Conservation (phyloP, 495 filamentous ascomycete genomes). For the Trichoderma asperelloides region DNA sequence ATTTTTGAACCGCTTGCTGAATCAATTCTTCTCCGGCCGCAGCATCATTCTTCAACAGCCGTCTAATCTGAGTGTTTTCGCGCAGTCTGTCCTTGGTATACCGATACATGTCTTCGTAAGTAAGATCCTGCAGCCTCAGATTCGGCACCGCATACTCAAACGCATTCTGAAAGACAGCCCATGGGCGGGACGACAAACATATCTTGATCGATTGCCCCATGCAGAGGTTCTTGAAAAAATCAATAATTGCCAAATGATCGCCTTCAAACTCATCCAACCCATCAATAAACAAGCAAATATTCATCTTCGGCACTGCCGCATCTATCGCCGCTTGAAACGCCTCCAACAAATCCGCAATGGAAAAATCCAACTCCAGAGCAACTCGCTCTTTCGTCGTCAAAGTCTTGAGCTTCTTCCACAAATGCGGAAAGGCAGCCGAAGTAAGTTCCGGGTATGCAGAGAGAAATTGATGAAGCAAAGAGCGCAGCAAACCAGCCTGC, state of each 20-base stretch:
- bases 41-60: background rate
- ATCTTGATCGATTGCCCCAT: slow-evolving; percentile 17
- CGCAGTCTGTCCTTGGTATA: slow-evolving; percentile 13
- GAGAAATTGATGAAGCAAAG: slow-evolving; percentile 19
- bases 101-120: slow-evolving; percentile 14
- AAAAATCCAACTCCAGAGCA: slow-evolving; percentile 8
- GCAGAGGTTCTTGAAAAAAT: slow-evolving; percentile 16
- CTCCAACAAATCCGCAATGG: slow-evolving; percentile 8
- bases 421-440: slow-evolving; percentile 6
- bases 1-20: slow-evolving; percentile 9
- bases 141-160: slow-evolving; percentile 13
- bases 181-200: slow-evolving; percentile 26
- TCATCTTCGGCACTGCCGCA: background rate
- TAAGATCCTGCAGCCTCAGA: slow-evolving; percentile 18
- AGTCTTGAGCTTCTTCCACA: slow-evolving; percentile 10
- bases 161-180: slow-evolving; percentile 19
- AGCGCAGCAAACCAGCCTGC: slow-evolving; percentile 20
- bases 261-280: background rate
- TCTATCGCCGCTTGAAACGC: background rate
- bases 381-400: slow-evolving; percentile 12
- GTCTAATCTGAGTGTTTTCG: background rate
- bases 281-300: background rate
- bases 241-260: slow-evolving; percentile 16
- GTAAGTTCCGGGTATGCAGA: slow-evolving; percentile 2
- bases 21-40: background rate